Base-by-base conservation (phyloP, 1,139 yeast species). In the Scheffersomyces illinoinensis region DNA sequence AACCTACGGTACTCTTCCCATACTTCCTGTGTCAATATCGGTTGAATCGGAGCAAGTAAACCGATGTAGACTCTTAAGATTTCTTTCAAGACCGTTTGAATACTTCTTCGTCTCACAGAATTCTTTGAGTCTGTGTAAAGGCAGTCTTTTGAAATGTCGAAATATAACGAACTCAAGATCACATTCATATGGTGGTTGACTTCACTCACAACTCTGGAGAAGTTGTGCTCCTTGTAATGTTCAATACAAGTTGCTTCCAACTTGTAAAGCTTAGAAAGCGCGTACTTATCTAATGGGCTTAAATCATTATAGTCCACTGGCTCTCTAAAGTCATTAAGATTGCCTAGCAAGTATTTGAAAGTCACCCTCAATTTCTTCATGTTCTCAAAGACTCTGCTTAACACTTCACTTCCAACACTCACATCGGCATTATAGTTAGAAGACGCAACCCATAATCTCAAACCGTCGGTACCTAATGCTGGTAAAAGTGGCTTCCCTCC, bases 371-470 rank as follows among this genome's bases (percentile, higher is more conserved):
- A 73, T 72, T 95, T 95, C 72, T 91, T 91, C 68, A 91, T 77
- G 55, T 90, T 85, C 58, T 93, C 96, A 53, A 89, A 88, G 33
- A 92, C 95, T 66, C 93, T 88, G 46, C 82, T 83, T 65, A 93
- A 78, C 18, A 93, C 85, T 43, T 86, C 88, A 10, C 90, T 85
- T 7, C 96, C 91, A 26, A 91, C 85, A 39, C 86, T 80, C 55
- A 95, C 86, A 73, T 95, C 99, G 55, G 83, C 84, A 1, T 93
- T 88, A 68, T 90, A 95, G 71, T 93, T 96, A 0, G 96, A 84
- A 56, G 93, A 93, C 0, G 98, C 97, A 14, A 89, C 92, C 91
- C 98, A 90, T 58, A 93, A 78, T 65, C 99, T 81, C 63, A 96
- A 77, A 0, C 99, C 99, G 73, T 93, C 98, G 18, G 92, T 85